Conservation (phyloP, 2,329 filamentous ascomycete genomes). For the Fusarium verticillioides region DNA sequence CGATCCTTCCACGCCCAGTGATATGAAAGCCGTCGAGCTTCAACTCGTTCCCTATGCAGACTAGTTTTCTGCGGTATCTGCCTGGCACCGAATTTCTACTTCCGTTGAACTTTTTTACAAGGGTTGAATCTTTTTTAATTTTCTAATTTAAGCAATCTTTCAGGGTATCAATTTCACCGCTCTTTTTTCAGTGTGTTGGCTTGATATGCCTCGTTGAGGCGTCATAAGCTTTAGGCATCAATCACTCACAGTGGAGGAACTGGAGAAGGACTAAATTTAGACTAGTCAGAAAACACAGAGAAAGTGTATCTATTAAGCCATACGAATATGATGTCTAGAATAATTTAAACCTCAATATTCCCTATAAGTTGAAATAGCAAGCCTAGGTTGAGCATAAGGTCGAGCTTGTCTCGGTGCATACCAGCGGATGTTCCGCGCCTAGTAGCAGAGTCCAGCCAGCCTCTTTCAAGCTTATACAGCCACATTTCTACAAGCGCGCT, state of each 20-base stretch:
- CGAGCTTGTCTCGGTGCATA: background rate
- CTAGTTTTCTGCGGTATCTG: background rate
- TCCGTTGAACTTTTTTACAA: no score
- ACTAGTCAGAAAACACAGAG: background rate
- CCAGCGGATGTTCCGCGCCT: background rate
- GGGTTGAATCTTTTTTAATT: no score
- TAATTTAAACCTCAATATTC: no score
- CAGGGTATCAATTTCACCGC: rapidly evolving
- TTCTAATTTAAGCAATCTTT: background rate
- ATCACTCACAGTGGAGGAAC: background rate
- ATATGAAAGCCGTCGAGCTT: background rate
- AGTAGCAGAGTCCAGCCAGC: background rate
- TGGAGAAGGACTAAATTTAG: background rate
- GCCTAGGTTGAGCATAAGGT: background rate
- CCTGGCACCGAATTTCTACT: rapidly evolving
- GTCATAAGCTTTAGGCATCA: no score
- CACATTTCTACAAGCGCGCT: background rate
- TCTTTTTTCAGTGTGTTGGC: no score
- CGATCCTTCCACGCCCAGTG: background rate
- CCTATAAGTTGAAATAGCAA: no score
- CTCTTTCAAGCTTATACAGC: background rate
- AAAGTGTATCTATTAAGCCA: background rate
- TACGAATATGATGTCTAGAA: background rate
- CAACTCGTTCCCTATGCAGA: background rate
- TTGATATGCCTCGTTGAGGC: no score